Evolutionary conservation across 129 eudicot species (phyloP).

Genomic region (Pulicaria dysenterica): DNA sequence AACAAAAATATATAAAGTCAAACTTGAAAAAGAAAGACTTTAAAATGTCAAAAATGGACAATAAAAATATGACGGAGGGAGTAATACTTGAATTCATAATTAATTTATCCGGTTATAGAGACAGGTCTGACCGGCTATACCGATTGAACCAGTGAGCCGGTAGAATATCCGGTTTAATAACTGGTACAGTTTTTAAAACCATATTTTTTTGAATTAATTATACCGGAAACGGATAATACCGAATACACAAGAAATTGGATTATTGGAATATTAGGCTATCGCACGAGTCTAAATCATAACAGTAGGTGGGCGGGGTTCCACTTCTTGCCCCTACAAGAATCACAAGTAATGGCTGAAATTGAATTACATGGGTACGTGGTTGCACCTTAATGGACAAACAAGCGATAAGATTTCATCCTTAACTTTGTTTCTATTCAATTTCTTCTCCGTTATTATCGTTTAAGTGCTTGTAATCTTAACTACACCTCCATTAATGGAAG

Average conservation of each 20-base stretch:
- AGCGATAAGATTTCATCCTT: conserved; percentile 36
- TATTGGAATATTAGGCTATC: neutral
- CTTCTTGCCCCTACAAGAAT: conserved; percentile 24
- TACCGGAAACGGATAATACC: no score
- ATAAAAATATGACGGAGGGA: no score
- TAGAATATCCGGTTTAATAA: no score
- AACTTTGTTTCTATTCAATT: conserved; percentile 22
- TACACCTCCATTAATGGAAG: conserved; percentile 32
- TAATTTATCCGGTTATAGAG: no score
- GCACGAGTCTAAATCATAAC: conserved; percentile 6
- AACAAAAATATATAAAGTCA: no score
- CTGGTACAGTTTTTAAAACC: no score
- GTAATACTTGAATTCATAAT: no score
- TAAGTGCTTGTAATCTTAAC: conserved; percentile 11
- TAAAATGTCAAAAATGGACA: no score
- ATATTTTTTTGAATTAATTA: no score
- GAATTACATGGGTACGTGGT: conserved; percentile 19
- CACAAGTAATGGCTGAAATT: conserved; percentile 32
- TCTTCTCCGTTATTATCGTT: conserved; percentile 18
- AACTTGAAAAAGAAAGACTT: no score
- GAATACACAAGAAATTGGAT: neutral
- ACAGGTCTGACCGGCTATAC: no score
- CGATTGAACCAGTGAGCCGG: no score
- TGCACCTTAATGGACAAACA: conserved; percentile 27
- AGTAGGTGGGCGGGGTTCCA: neutral